Base-by-base conservation (phyloP, 768 basidiomycete species). In the Xerocomus spinulosus region DNA sequence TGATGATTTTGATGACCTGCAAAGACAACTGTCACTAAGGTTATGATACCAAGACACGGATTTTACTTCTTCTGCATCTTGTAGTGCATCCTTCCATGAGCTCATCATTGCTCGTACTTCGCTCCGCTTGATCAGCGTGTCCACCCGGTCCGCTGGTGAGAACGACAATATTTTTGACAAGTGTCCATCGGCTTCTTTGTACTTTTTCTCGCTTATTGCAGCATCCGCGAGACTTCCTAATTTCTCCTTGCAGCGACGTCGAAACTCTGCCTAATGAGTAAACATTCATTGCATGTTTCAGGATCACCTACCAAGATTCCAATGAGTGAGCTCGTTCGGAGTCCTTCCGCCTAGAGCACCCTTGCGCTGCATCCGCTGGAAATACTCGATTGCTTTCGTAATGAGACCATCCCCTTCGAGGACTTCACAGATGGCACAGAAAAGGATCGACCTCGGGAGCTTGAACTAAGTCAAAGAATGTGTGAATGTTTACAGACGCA, bases 1-100 rank as follows among this genome's bases (percentile, higher is more conserved):
- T 17, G 2, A 48, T 37, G 24, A 57, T 25, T 0, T 44, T 30
- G n/a, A 58, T 44, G 15, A 33, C 28, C 56, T 58, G 26, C 12
- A 13, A n/a, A n/a, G n/a, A n/a, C n/a, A 2, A n/a, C n/a, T 43
- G 26, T 49, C 14, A 41, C 4, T 32, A 12, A 35, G 32, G 17
- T 10, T 6, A 4, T 3, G 23, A 29, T 4, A 9, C 21, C 2
- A 17, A 24, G 4, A 4, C 21, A 18, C 3, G 25, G 25, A 26
- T 17, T 15, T 14, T 41, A 39, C 37, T 17, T 45, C 44, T 18
- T 37, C n/a, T 1, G 21, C 37, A 30, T 46, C 44, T 17, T 29
- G 23, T 2, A 46, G 21, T 20, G 44, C 44, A 3, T 41, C 41
- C 1, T 29, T 34, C 55, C 49, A 55, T 1, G n/a, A 38, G 3